Percentiles rank a stretch among this genome's conserved stretches.
These are phyloP conservation scores for Diutina ranongensis DNA, from an alignment of 1,139 yeast species.

Conservation along the genomic window DNA sequence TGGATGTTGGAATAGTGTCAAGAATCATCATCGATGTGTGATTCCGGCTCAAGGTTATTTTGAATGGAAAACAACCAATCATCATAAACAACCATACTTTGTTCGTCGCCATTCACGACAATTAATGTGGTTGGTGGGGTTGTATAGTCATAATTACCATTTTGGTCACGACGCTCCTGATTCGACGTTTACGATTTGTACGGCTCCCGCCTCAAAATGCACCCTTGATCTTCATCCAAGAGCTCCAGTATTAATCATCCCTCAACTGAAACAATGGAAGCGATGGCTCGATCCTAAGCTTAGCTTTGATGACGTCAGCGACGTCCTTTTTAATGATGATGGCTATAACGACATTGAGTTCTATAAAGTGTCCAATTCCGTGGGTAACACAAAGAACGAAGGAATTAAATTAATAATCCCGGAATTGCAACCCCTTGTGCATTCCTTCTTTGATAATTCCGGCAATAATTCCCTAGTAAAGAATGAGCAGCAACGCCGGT, in stretches of 20 bases:
- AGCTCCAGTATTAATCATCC: constrained; percentile 62
- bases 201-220: constrained; percentile 49
- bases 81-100: constrained; percentile 49
- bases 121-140: constrained; percentile 61
- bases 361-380: not conserved
- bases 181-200: constrained; percentile 59
- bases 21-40: constrained; percentile 41
- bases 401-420: not conserved
- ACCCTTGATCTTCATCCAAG: constrained; percentile 63
- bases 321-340: not conserved
- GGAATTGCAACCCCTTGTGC: not conserved
- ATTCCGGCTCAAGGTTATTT: constrained; percentile 77
- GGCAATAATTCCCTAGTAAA: not conserved
- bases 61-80: constrained; percentile 49
- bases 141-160: constrained; percentile 37
- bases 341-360: not conserved
- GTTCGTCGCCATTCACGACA: constrained; percentile 41
- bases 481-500: not conserved
- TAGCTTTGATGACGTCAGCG: not conserved
- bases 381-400: not conserved
- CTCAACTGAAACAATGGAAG: constrained; percentile 43
- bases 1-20: constrained; percentile 37
- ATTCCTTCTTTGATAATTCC: not conserved
- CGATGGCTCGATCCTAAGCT: constrained; percentile 47
- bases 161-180: constrained; percentile 13